Percentiles rank a stretch among this genome's conserved stretches.
These are phyloP conservation scores for Herpotrichia juniperi DNA, from an alignment of 2,329 filamentous ascomycete species.

Conservation along the genomic window DNA sequence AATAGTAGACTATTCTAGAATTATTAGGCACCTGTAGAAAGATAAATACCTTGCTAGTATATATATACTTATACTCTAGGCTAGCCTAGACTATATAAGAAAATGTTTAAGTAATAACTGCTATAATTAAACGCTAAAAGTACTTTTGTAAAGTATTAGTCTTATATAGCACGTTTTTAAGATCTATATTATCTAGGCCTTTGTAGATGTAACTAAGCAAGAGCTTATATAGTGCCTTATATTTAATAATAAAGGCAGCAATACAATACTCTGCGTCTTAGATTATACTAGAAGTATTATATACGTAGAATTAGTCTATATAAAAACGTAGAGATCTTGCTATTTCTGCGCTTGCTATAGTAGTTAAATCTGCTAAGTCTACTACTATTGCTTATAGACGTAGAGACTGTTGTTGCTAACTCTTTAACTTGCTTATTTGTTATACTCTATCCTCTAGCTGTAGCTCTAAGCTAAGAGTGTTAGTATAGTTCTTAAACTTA, in stretches of 20 bases:
- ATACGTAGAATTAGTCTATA: conserved; percentile 45
- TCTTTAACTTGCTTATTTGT: conserved; percentile 11
- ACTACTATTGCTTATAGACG: conserved; percentile 16
- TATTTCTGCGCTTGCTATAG: not conserved
- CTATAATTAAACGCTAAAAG: conserved; percentile 47
- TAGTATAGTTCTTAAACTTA: conserved; percentile 25
- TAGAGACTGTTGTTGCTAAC: conserved; percentile 16
- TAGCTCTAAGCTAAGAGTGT: conserved; percentile 23
- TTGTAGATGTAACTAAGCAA: conserved; percentile 49
- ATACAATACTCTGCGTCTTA: conserved; percentile 15
- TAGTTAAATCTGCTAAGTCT: not conserved
- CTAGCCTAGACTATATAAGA: conserved; percentile 58
- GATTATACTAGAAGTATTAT: conserved; percentile 31
- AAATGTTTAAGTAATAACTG: conserved; percentile 56
- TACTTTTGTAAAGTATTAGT: conserved; percentile 43
- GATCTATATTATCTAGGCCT: conserved; percentile 51
- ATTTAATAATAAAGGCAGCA: conserved; percentile 46
- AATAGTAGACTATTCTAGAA: conserved; percentile 38
- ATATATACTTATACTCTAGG: conserved; percentile 52
- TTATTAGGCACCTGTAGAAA: conserved; percentile 49
- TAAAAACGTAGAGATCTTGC: conserved; percentile 23
- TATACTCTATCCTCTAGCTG: conserved; percentile 18
- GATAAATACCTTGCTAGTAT: conserved; percentile 52
- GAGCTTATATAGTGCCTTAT: conserved; percentile 58
- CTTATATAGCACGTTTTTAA: conserved; percentile 47